These are phyloP conservation scores for Coemansia sp. DNA, from an alignment of 192 early-diverging fungal species.

Conservation along the genomic window DNA sequence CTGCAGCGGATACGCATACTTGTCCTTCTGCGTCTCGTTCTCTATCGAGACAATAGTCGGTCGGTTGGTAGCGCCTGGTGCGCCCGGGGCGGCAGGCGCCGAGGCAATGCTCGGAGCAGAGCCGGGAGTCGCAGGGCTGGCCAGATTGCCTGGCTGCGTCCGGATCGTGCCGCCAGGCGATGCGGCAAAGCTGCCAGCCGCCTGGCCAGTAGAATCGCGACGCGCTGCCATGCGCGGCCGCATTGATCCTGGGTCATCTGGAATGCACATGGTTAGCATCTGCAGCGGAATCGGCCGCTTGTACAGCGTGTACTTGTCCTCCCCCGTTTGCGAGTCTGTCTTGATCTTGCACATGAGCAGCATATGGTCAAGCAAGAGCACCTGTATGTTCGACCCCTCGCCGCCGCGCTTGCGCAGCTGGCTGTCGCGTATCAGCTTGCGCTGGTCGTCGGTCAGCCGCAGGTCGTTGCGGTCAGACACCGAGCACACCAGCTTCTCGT, in stretches of 20 bases:
- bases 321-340: conserved; percentile 58
- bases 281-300: conserved; percentile 81
- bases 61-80: conserved; percentile 1
- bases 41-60: conserved; percentile 44
- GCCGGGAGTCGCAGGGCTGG: not conserved
- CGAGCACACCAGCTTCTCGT: conserved; percentile 66
- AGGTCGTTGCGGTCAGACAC: conserved; percentile 63
- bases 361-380: conserved; percentile 88
- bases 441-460: conserved; percentile 66
- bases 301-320: conserved; percentile 55
- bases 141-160: conserved; percentile 16
- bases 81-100: conserved; percentile 6
- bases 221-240: conserved; percentile 49
- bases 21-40: conserved; percentile 50
- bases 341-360: conserved; percentile 74
- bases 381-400: conserved; percentile 67
- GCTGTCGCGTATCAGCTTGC: conserved; percentile 78
- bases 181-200: conserved; percentile 6
- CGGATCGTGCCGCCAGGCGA: conserved; percentile 17
- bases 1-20: conserved; percentile 70
- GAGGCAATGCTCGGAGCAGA: conserved; percentile 2
- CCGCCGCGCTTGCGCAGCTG: conserved; percentile 68
- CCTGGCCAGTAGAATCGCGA: conserved; percentile 31
- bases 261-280: conserved; percentile 62
- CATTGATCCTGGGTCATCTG: conserved; percentile 54